phyloP scores from a whole-genome alignment of 208 protist species.

The Naegleria fowleri region DNA sequence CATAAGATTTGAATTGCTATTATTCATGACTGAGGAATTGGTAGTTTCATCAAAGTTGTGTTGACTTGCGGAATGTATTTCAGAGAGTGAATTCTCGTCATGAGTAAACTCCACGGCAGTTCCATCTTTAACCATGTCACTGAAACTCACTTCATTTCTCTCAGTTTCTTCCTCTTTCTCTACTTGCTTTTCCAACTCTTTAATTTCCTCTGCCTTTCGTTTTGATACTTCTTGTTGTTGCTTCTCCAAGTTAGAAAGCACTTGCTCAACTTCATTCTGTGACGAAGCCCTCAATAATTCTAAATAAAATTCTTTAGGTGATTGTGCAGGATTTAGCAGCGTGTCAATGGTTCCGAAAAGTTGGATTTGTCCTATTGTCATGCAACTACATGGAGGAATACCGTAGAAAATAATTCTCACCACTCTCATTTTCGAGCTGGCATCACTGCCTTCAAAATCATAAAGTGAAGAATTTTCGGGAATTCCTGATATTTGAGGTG shows the following conservation, averaged over 20 bases:
- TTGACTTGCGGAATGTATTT: not conserved
- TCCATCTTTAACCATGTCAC: not conserved
- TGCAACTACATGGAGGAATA: slow-evolving; percentile 1
- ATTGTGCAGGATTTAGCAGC: not conserved
- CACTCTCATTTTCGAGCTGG: not conserved
- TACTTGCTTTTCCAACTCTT: not conserved
- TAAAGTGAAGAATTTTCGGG: not conserved
- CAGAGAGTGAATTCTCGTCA: not conserved
- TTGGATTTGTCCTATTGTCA: slow-evolving; percentile 20
- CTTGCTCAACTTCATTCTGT: not conserved
- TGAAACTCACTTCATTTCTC: not conserved
- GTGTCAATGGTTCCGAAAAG: not conserved
- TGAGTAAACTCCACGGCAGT: not conserved
- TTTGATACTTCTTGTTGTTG: not conserved
- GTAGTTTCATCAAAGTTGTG: not conserved
- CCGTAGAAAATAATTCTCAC: slow-evolving; percentile 7
- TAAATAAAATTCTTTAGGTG: not conserved
- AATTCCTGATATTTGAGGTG: slow-evolving; percentile 20
- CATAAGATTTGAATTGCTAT: not conserved
- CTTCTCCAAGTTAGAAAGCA: not conserved
- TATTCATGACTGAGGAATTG: not conserved
- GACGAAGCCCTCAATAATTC: not conserved
- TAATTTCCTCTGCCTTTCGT: not conserved
- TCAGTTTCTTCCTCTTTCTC: not conserved
- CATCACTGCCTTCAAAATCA: slow-evolving; percentile 4